Conservation (phyloP, 768 basidiomycete genomes). For the Mycena haematopus region DNA sequence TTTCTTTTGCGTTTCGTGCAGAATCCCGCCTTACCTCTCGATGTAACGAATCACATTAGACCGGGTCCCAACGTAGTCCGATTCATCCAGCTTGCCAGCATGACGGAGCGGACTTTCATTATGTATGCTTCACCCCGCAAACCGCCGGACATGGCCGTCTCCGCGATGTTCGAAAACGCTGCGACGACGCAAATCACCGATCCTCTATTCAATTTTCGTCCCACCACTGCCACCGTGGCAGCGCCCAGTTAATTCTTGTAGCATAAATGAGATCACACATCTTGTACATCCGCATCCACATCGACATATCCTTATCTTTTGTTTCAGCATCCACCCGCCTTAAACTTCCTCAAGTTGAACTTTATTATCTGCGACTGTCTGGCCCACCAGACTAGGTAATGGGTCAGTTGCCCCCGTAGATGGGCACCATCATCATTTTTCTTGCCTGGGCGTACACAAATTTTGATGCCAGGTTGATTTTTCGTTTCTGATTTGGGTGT, state of each 20-base stretch:
- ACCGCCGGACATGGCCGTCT: not conserved
- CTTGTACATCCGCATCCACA: conserved; percentile 23
- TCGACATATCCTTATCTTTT: conserved; percentile 17
- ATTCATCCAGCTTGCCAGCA: conserved; percentile 54
- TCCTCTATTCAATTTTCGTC: conserved; percentile 13
- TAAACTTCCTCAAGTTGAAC: not conserved
- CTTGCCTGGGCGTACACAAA: no score
- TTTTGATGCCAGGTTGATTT: no score
- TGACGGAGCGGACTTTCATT: conserved; percentile 51
- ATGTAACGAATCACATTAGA: conserved; percentile 48
- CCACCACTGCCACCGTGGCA: conserved; percentile 6
- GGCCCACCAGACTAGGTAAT: no score
- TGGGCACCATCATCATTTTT: no score
- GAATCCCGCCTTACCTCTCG: conserved; percentile 40
- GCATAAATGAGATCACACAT: conserved; percentile 17
- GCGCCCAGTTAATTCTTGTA: conserved; percentile 20
- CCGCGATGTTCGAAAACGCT: conserved; percentile 4
- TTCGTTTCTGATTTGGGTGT: no score
- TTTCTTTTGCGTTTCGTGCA: conserved; percentile 12
- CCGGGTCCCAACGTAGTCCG: conserved; percentile 55
- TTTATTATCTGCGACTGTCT: no score
- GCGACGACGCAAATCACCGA: not conserved
- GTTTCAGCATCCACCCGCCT: not conserved
- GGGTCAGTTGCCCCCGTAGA: no score
- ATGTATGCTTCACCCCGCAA: conserved; percentile 44